Conservation (phyloP, 192 early-diverging fungal species). For the Backusella liffmaniae region DNA sequence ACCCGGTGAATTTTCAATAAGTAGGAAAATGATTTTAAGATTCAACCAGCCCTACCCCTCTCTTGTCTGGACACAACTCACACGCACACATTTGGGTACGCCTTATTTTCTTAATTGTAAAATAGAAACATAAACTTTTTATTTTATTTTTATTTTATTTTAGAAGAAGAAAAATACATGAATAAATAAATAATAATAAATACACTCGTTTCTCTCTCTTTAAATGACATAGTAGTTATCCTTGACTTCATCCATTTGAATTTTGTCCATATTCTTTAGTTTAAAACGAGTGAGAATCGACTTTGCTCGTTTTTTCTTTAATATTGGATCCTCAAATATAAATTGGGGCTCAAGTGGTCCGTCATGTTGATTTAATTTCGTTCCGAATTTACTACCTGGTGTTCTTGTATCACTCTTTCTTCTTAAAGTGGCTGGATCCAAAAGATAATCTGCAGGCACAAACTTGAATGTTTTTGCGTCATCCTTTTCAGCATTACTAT, state of each 20-base stretch:
- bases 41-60: not conserved
- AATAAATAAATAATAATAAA: slow-evolving; percentile 1
- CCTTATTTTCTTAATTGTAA: not conserved
- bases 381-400: slow-evolving; percentile 2
- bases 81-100: too few relatives aligned
- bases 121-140: not conserved
- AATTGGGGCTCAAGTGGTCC: not conserved
- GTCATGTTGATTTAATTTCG: slow-evolving; percentile 10
- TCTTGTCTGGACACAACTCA: not conserved
- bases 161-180: not conserved
- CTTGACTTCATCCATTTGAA: slow-evolving; percentile 1
- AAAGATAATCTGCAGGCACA: slow-evolving; percentile 12
- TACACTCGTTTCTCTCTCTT: not conserved
- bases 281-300: slow-evolving; percentile 5
- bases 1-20: not conserved
- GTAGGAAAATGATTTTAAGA: slow-evolving; percentile 17
- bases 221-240: not conserved
- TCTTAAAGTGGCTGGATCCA: slow-evolving; percentile 17
- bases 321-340: slow-evolving; percentile 4
- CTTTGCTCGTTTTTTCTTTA: not conserved
- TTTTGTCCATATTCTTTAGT: not conserved
- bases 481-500: not conserved
- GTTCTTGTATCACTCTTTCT: not conserved
- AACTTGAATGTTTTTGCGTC: slow-evolving; percentile 10
- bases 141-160: not conserved